Conservation (phyloP, 129 eudicot genomes). For the Pseudognaphalium luteoalbum region DNA sequence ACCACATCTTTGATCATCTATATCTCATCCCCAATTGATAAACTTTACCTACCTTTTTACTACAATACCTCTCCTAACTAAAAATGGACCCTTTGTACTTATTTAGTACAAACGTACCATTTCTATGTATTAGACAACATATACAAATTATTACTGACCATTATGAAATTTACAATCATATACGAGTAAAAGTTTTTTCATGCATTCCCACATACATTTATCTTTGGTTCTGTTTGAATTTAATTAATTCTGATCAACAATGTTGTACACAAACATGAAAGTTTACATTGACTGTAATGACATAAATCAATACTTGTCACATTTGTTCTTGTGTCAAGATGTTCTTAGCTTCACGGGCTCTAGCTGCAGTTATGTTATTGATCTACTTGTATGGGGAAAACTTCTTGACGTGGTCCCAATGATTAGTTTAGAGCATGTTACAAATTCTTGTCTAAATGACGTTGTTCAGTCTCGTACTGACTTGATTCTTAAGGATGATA, state of each 20-base stretch:
- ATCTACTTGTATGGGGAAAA: constrained; percentile 3
- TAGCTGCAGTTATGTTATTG: neutral
- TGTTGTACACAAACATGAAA: constrained; percentile 9
- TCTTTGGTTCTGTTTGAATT: neutral
- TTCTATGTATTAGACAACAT: neutral
- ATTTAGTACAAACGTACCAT: constrained; percentile 1
- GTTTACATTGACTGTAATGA: neutral
- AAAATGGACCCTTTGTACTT: constrained; percentile 16
- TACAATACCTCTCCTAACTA: constrained; percentile 21
- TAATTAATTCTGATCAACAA: neutral
- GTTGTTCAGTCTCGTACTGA: neutral
- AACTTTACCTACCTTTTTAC: constrained; percentile 21
- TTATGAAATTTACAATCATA: neutral
- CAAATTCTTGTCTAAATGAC: neutral
- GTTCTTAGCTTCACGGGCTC: neutral
- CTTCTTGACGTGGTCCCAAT: constrained; percentile 19
- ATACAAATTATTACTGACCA: neutral
- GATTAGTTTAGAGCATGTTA: neutral
- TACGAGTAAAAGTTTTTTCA: neutral
- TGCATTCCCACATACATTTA: neutral
- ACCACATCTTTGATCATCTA: constrained; percentile 20
- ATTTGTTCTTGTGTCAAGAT: constrained; percentile 2
- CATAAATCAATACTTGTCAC: neutral
- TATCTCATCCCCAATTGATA: constrained; percentile 9
- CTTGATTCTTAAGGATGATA: neutral